A percentile compares a stretch with the other conserved stretches of the same genome.
Evolutionary conservation across 208 protist genomes (phyloP).

Genomic region (Trichomonas vaginalis): DNA sequence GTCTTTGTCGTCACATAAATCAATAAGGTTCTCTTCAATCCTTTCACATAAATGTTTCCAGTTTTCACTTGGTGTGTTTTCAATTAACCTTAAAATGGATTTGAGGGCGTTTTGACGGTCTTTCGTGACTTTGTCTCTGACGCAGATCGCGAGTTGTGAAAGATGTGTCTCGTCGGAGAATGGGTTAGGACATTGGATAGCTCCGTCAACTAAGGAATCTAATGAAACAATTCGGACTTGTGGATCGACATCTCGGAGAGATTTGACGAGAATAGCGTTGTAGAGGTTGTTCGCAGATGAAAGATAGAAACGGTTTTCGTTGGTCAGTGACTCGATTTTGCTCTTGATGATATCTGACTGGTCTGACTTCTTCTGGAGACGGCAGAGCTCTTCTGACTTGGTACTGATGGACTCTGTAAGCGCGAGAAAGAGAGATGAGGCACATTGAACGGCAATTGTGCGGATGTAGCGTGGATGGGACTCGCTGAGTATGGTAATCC

Average conservation of each 20-base stretch:
- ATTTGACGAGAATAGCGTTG: neutral
- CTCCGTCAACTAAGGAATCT: neutral
- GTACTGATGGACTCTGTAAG: neutral
- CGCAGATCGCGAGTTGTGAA: neutral
- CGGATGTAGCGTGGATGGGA: neutral
- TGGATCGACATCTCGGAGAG: neutral
- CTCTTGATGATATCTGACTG: neutral
- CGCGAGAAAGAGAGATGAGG: neutral
- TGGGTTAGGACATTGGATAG: neutral
- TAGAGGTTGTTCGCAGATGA: neutral
- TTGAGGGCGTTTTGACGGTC: neutral
- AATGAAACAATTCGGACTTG: neutral
- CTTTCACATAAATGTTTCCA: neutral
- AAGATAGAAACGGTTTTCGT: neutral
- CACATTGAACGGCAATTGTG: neutral
- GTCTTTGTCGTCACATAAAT: conserved; percentile 4
- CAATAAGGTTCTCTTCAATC: neutral
- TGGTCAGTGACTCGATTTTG: neutral
- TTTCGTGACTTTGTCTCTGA: neutral
- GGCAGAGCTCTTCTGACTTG: neutral
- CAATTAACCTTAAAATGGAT: neutral
- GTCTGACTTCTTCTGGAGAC: neutral
- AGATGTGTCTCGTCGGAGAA: neutral
- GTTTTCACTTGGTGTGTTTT: neutral
- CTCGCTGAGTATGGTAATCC: neutral